phyloP scores from a whole-genome alignment of 371 early-diverging fungal genomes.

The Lichtheimia ornata region DNA sequence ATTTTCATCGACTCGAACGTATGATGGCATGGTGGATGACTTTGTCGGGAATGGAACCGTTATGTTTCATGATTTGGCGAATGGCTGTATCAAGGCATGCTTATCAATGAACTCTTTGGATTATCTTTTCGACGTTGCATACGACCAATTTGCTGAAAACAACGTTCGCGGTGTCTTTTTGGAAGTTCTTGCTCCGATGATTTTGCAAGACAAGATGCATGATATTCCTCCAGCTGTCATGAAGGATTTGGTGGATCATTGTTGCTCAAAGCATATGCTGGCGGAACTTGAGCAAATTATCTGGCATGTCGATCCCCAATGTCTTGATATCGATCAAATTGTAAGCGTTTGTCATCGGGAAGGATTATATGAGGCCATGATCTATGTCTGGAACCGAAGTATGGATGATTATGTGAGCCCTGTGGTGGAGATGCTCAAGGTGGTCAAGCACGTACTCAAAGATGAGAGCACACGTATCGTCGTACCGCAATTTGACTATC shows the following conservation, averaged over 20 bases:
- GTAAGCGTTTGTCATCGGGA: slow-evolving; percentile 66
- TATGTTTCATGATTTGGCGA: slow-evolving; percentile 57
- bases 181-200: slow-evolving; percentile 66
- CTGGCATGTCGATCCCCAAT: slow-evolving; percentile 72
- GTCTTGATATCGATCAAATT: slow-evolving; percentile 77
- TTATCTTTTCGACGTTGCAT: slow-evolving; percentile 75
- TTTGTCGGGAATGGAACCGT: slow-evolving; percentile 45
- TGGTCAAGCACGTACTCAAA: slow-evolving; percentile 58
- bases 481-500: slow-evolving; percentile 7
- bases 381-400: slow-evolving; percentile 78
- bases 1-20: slow-evolving; percentile 54
- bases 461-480: slow-evolving; percentile 12
- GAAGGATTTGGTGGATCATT: slow-evolving; percentile 71
- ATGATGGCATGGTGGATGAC: slow-evolving; percentile 47
- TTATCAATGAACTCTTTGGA: slow-evolving; percentile 66
- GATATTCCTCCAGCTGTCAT: slow-evolving; percentile 70
- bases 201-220: slow-evolving; percentile 59
- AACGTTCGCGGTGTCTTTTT: slow-evolving; percentile 62
- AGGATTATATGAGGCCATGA: slow-evolving; percentile 72
- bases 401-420: slow-evolving; percentile 83
- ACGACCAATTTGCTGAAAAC: slow-evolving; percentile 69
- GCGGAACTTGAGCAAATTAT: slow-evolving; percentile 72
- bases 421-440: slow-evolving; percentile 70
- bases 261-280: slow-evolving; percentile 54
- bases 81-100: slow-evolving; percentile 68